phyloP scores from a whole-genome alignment of 1,284 basidiomycete species.

The Rhodotorula sp. region DNA sequence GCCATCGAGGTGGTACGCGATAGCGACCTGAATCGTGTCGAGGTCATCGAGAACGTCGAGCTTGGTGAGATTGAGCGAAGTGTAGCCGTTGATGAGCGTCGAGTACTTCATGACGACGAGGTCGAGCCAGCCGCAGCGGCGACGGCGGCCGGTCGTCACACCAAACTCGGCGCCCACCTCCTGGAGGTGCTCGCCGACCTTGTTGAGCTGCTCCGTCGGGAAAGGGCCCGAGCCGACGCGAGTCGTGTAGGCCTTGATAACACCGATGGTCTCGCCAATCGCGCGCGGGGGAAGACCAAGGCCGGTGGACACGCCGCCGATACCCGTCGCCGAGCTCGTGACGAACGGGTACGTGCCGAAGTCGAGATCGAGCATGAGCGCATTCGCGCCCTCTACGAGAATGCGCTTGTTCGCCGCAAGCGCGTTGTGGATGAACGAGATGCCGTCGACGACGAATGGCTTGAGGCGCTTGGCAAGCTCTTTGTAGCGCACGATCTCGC shows the following conservation, averaged over 20 bases:
- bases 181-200: conserved; percentile 82
- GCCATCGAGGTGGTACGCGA: conserved; percentile 76
- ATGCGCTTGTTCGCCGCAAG: conserved; percentile 70
- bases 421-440: conserved; percentile 80
- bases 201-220: conserved; percentile 91
- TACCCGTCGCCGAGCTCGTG: conserved; percentile 87
- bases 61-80: conserved; percentile 90
- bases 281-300: conserved; percentile 88
- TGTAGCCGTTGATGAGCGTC: conserved; percentile 92
- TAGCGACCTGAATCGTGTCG: conserved; percentile 83
- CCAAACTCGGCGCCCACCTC: conserved; percentile 93
- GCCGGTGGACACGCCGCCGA: conserved; percentile 94
- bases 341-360: conserved; percentile 98
- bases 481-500: conserved; percentile 90
- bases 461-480: conserved; percentile 79
- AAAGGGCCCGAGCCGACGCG: conserved; percentile 96
- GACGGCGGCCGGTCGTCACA: conserved; percentile 83
- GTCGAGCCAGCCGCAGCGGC: conserved; percentile 97
- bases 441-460: conserved; percentile 86
- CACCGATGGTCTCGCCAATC: conserved; percentile 84
- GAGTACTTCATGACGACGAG: conserved; percentile 93
- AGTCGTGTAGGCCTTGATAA: conserved; percentile 97
- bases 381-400: conserved; percentile 96
- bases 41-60: conserved; percentile 88
- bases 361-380: conserved; percentile 96